Evolutionary conservation across 371 early-diverging fungal genomes (phyloP), one percentile per base, ranked within the genome.

Genomic region (Lichtheimia ramosa): DNA sequence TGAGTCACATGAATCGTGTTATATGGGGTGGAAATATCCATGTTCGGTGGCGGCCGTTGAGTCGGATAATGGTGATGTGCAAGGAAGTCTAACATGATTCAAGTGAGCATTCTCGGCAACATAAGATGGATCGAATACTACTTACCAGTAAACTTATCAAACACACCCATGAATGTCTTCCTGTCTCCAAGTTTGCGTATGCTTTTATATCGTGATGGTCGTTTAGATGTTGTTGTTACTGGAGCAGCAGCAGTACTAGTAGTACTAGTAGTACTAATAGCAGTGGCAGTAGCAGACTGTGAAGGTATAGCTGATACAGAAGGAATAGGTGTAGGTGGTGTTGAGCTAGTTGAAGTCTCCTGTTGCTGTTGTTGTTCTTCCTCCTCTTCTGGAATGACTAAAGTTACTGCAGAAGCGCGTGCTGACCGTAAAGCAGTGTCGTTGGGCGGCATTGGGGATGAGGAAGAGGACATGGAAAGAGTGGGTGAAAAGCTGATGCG

Each of bases 1-100:
- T 95, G 98, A 3, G 96, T 95, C 59, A 96, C 77, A 73, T 97
- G 98, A 28, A 93, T 89, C 13, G 96, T 94, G 67, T 97, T 96
- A 73, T 92, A 97, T 10, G 98, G 98, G 15, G 91, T 87, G 3
- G 66, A 96, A 63, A 97, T 95, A 75, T 90, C 89, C 56, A 61
- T 59, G 8, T 28, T 43, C 24, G 51, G 46, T 21, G 18, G 46
- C 21, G n/a, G 18, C 16, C 21, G 46, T 21, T 46, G 46, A 46
- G 13, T n/a, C 46, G n/a, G n/a, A 46, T 34, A 21, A 46, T 46
- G 5, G 46, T 34, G 8, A 13, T 51, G 46, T 18, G 46, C 46
- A 21, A 46, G 46, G 21, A 46, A 46, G 46, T 46, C 46, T 46
- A 16, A 8, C 3, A 20, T 20, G 20, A 46, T 3, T 18, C 1